Evolutionary conservation across 139 green algal genomes (phyloP).

Genomic region (Haematococcus sp.): DNA sequence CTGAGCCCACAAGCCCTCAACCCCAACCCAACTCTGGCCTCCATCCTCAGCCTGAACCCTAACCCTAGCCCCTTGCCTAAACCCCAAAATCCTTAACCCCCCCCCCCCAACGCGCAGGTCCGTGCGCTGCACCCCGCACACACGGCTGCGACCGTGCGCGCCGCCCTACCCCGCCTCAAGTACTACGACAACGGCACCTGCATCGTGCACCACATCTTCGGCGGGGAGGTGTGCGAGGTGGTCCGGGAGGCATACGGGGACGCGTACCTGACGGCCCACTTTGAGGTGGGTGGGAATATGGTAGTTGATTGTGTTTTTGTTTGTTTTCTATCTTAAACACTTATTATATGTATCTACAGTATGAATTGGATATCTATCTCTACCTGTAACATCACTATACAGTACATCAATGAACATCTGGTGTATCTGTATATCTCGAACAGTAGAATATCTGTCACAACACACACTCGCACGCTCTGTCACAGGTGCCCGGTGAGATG

Average conservation of each 20-base stretch:
- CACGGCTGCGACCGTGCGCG: constrained; percentile 47
- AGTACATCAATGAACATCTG: no score
- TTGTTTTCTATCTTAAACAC: no score
- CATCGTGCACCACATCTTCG: constrained; percentile 99
- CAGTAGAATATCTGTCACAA: no score
- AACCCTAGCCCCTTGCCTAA: no score
- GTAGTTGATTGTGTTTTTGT: no score
- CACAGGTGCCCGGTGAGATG: constrained; percentile 87
- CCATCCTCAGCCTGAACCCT: constrained; percentile 25
- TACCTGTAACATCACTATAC: no score
- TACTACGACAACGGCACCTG: constrained; percentile 92
- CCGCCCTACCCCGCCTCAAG: constrained; percentile 77
- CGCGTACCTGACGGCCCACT: constrained; percentile 95
- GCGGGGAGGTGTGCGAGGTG: constrained; percentile 59
- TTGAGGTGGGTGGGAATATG: constrained; percentile 71
- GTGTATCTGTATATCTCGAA: no score
- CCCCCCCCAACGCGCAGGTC: constrained; percentile 66
- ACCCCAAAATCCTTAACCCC: not conserved
- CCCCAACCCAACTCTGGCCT: no score
- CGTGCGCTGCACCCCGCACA: constrained; percentile 77
- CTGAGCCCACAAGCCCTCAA: no score
- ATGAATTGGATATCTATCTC: no score
- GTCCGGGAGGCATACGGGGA: constrained; percentile 76
- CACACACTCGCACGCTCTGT: no score
- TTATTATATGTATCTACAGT: no score